Conservation (phyloP, 2,329 filamentous ascomycete genomes). For the Trichoderma endophyticum region DNA sequence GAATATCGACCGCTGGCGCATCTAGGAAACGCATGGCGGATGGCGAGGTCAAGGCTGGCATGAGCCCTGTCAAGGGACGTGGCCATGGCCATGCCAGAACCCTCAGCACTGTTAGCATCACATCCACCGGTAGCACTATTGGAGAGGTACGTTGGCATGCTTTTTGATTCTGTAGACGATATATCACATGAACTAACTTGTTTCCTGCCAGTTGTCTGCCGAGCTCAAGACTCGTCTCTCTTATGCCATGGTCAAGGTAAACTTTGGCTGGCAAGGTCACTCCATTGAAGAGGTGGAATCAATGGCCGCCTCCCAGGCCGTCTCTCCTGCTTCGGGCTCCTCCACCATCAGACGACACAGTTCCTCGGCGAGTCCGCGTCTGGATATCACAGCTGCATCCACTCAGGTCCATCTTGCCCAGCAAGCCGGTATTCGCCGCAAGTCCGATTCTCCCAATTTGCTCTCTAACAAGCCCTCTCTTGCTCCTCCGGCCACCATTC, state of each 20-base stretch:
- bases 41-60: slow-evolving; percentile 63
- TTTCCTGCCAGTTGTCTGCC: slow-evolving; percentile 59
- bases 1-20: slow-evolving; percentile 41
- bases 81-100: slow-evolving; percentile 70
- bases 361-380: slow-evolving; percentile 54
- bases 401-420: slow-evolving; percentile 30
- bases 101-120: slow-evolving; percentile 63
- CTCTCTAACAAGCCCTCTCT: slow-evolving; percentile 39
- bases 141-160: slow-evolving; percentile 62
- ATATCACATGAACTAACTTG: slow-evolving; percentile 6
- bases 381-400: slow-evolving; percentile 35
- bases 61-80: slow-evolving; percentile 42
- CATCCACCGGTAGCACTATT: slow-evolving; percentile 64
- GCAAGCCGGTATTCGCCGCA: slow-evolving; percentile 24
- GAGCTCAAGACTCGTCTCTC: slow-evolving; percentile 81
- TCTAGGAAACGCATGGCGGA: slow-evolving; percentile 74
- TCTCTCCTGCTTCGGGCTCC: slow-evolving; percentile 59
- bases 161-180: slow-evolving; percentile 11
- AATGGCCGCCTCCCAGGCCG: slow-evolving; percentile 65
- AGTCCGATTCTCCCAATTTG: slow-evolving; percentile 37
- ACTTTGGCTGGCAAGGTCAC: slow-evolving; percentile 80
- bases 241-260: slow-evolving; percentile 92
- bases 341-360: slow-evolving; percentile 52
- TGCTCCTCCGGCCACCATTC: slow-evolving; percentile 54
- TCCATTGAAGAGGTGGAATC: slow-evolving; percentile 75